Evolutionary conservation across 768 basidiomycete genomes (phyloP), one percentile per base, ranked within the genome.

Genomic region (Psilocybe subaeruginosa): DNA sequence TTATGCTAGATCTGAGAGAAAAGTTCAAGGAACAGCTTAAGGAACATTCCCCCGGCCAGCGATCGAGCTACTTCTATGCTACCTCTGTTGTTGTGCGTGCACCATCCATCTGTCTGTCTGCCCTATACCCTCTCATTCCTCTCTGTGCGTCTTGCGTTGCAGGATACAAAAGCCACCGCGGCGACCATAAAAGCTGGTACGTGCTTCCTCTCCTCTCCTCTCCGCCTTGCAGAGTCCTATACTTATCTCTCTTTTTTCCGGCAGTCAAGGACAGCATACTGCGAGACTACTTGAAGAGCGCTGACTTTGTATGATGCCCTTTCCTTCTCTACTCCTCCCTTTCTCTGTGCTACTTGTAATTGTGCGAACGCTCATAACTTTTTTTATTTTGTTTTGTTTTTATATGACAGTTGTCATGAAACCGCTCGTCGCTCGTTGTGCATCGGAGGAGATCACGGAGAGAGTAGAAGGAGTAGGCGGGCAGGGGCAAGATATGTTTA

Each of bases 131-230:
- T 30, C 11, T 53, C 39, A 19, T 41, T 12, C 14, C 31, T 23
- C 19, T 23, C 43, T 16, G 2, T n/a, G 4, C 41, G 37, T 55
- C 35, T 31, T 46, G 27, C 43, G 16, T 29, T 54, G 12, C 19
- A 87, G 85, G 85, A 88, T 64, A 86, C 84, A 4, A 80, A 77
- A 63, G 80, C 82, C 3, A 87, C 85, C 2, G 78, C 82, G 7
- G 77, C 76, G 30, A 87, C 85, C 2, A 70, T 88, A 2, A 72
- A 75, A 55, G 80, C 81, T 43, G 85, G 84, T 85, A 63, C 7
- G 78, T 47, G 8, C 17, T 5, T n/a, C 12, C 33, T 7, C 6
- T 70, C 17, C 37, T 5, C 16, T 50, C 41, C 23, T 23, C 23
- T 27, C 14, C 17, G 39, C 43, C 14, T 17, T 11, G 54, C n/a